phyloP scores from a whole-genome alignment of 1,139 yeast species.

The Lodderomyces metapsilosis region DNA sequence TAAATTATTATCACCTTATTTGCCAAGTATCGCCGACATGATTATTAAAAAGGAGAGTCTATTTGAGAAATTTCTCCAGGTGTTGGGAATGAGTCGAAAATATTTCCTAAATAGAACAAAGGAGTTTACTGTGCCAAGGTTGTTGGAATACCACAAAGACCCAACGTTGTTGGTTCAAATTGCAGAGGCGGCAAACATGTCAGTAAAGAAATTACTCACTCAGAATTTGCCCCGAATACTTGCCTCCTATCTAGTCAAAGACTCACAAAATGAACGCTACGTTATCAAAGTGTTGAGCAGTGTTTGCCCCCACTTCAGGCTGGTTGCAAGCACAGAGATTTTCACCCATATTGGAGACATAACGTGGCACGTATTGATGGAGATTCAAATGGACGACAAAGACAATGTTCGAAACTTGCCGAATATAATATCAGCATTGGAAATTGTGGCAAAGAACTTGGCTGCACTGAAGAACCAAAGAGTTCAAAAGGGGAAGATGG shows the following conservation, averaged over 20 bases:
- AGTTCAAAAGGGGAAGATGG: conserved; percentile 4
- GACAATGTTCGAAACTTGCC: conserved; percentile 28
- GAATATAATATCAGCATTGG: conserved; percentile 39
- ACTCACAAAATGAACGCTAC: conserved; percentile 45
- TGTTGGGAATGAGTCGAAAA: conserved; percentile 59
- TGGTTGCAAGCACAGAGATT: conserved; percentile 39
- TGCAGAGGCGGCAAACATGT: conserved; percentile 35
- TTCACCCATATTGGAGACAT: conserved; percentile 45
- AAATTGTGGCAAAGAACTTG: conserved; percentile 36
- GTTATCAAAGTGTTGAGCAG: conserved; percentile 56
- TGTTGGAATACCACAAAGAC: conserved; percentile 59
- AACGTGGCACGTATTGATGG: conserved; percentile 41
- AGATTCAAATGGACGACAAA: conserved; percentile 31
- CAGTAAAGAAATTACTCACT: conserved; percentile 35
- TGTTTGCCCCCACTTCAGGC: conserved; percentile 46
- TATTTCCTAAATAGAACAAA: conserved; percentile 69
- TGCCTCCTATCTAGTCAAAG: conserved; percentile 41
- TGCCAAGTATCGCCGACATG: conserved; percentile 70
- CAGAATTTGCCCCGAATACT: conserved; percentile 39
- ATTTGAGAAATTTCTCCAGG: conserved; percentile 57
- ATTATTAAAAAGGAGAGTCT: conserved; percentile 62
- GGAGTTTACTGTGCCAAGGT: conserved; percentile 72
- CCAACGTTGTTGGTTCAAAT: conserved; percentile 60
- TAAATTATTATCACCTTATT: conserved; percentile 73
- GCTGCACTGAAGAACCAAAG: conserved; percentile 12